These are phyloP conservation scores for Mycena haematopus DNA, from an alignment of 768 basidiomycete genomes.

Conservation along the genomic window DNA sequence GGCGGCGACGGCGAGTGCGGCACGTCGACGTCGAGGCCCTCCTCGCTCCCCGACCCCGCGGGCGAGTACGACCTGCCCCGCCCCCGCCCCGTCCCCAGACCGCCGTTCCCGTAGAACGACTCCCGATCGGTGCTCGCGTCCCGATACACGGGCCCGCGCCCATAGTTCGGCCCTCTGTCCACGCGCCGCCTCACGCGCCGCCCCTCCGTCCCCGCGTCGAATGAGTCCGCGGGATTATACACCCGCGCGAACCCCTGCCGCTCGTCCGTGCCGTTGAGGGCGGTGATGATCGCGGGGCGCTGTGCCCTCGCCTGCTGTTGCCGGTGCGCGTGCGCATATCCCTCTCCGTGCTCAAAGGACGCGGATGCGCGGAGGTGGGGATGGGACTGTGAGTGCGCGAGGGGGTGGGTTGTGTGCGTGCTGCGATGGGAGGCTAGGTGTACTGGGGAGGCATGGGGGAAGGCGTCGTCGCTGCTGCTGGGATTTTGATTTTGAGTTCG, in stretches of 20 bases:
- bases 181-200: constrained; percentile 25
- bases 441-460: not conserved
- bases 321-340: not conserved
- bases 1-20: constrained; percentile 1
- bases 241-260: not conserved
- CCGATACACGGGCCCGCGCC: not conserved
- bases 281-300: constrained; percentile 23
- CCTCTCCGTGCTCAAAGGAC: not conserved
- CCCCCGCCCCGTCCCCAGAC: not conserved
- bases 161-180: constrained; percentile 9
- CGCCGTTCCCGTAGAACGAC: not conserved
- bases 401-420: not conserved
- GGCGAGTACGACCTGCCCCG: constrained; percentile 30
- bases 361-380: not conserved
- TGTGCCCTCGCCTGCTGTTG: constrained; percentile 5
- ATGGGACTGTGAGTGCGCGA: not conserved
- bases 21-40: constrained; percentile 39
- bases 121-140: not conserved
- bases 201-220: not conserved
- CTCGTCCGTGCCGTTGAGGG: not conserved
- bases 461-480: not conserved
- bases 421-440: no score
- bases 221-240: not conserved
- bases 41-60: constrained; percentile 40
- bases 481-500: not conserved